Percentiles rank a stretch among this genome's conserved stretches.
phyloP scores from a whole-genome alignment of 2,329 filamentous ascomycete species.

The Colletotrichum sansevieriae region DNA sequence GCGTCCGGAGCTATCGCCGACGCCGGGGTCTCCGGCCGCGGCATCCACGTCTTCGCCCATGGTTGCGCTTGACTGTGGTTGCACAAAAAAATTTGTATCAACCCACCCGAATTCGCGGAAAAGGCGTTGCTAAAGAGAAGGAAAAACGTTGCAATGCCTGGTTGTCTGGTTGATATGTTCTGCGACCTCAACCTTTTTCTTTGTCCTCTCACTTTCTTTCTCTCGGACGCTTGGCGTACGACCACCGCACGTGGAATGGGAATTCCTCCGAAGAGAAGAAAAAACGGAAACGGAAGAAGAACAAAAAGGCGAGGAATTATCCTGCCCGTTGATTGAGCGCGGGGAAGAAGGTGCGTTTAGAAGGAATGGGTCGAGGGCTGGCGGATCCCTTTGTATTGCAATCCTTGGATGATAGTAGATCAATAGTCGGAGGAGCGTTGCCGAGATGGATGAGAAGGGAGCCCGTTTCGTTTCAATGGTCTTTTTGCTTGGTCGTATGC shows the following conservation, averaged over 20 bases:
- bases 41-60: conserved; percentile 37
- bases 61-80: background rate
- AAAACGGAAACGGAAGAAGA: background rate
- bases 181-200: background rate
- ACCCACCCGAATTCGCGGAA: background rate
- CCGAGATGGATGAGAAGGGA: conserved; percentile 16
- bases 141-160: background rate
- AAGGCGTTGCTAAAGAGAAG: background rate
- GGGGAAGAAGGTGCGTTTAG: background rate
- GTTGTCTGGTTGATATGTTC: background rate
- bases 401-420: background rate
- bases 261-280: background rate
- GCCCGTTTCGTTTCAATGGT: conserved; percentile 28
- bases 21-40: conserved; percentile 21
- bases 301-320: background rate
- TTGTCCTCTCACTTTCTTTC: background rate
- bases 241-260: conserved; percentile 10
- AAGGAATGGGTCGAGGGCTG: background rate
- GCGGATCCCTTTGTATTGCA: conserved; percentile 21
- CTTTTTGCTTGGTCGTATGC: background rate
- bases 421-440: background rate
- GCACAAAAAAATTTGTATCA: background rate
- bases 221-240: background rate
- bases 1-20: conserved; percentile 30
- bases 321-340: background rate